phyloP scores from a whole-genome alignment of 208 protist genomes.

The Acanthamoeba triangularis region DNA sequence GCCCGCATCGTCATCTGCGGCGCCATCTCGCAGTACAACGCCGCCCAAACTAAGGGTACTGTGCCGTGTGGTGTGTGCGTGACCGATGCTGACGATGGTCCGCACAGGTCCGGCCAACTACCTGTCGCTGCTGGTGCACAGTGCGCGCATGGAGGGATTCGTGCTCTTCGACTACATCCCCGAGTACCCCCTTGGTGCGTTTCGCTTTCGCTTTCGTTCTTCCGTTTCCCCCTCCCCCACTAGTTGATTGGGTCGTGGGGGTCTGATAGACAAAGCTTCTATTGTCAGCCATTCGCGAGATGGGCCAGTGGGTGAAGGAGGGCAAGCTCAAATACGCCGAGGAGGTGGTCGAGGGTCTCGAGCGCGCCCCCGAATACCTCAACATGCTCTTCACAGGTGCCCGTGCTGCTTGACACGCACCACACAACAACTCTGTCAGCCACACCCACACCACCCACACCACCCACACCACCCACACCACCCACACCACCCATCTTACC shows the following conservation, averaged over 20 bases:
- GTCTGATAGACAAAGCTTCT: neutral
- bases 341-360: constrained; percentile 72
- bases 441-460: neutral
- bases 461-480: neutral
- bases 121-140: constrained; percentile 60
- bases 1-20: constrained; percentile 84
- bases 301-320: constrained; percentile 75
- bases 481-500: neutral
- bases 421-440: too few relatives aligned
- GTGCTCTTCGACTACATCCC: constrained; percentile 71
- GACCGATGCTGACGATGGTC: too few relatives aligned
- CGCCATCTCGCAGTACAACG: constrained; percentile 76
- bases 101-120: constrained; percentile 71
- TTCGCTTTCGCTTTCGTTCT: neutral
- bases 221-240: neutral
- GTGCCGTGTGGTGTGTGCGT: too few relatives aligned
- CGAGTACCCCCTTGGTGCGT: constrained; percentile 20
- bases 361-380: constrained; percentile 74
- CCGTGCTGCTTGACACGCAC: too few relatives aligned
- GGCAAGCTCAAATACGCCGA: constrained; percentile 79
- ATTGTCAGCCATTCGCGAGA: constrained; percentile 23
- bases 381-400: constrained; percentile 68
- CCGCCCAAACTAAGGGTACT: neutral
- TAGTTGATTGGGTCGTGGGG: too few relatives aligned
- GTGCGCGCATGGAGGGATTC: constrained; percentile 75